Percentiles rank a stretch among this genome's conserved stretches.
phyloP scores from a whole-genome alignment of 257 asterid species.

The Ehretia macrophylla region DNA sequence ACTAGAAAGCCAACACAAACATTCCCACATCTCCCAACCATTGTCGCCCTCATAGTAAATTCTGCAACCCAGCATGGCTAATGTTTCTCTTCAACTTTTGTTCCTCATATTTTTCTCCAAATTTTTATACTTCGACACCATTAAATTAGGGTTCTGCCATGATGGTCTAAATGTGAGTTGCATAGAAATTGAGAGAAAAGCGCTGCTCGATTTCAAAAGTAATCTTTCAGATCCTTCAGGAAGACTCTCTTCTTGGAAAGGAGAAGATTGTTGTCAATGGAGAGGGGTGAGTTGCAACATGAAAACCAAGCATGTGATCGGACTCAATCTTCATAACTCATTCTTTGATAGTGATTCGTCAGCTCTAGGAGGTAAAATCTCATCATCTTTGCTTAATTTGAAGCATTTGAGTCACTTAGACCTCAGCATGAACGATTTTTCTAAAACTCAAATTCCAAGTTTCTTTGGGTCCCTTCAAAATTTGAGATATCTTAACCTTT shows the following conservation, averaged over 20 bases:
- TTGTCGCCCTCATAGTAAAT: not conserved
- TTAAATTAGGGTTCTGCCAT: not conserved
- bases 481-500: conserved; percentile 10
- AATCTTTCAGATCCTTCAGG: conserved; percentile 13
- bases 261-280: conserved; percentile 30
- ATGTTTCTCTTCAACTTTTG: not conserved
- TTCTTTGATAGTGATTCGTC: not conserved
- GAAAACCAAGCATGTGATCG: conserved; percentile 12
- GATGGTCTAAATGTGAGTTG: conserved; percentile 1
- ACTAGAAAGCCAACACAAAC: too few species aligned
- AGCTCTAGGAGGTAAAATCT: conserved; percentile 16
- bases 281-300: conserved; percentile 21
- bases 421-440: conserved; percentile 13
- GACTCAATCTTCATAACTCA: not conserved
- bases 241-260: conserved; percentile 24
- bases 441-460: conserved; percentile 5
- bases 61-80: not conserved
- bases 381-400: conserved; percentile 16
- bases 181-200: conserved; percentile 13
- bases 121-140: too few species aligned
- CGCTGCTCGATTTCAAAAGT: conserved; percentile 16
- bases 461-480: conserved; percentile 12
- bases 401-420: conserved; percentile 17
- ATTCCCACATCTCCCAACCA: not conserved
- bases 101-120: not conserved